phyloP scores from a whole-genome alignment of 2,329 filamentous ascomycete species.

The Diaporthe batatas region DNA sequence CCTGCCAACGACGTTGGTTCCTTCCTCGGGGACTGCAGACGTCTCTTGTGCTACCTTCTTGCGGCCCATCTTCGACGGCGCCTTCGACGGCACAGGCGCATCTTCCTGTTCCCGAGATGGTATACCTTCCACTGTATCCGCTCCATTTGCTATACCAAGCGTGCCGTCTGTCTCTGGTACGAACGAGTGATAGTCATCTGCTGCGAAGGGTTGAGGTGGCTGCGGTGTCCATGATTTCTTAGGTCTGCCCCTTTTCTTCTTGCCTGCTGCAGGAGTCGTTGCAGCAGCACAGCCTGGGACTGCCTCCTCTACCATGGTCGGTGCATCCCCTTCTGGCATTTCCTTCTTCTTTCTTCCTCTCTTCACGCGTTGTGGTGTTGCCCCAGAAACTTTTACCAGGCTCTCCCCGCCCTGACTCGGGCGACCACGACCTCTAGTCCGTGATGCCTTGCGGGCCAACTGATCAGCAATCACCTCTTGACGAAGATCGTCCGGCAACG shows the following conservation, averaged over 20 bases:
- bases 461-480: constrained; percentile 39
- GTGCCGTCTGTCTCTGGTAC: constrained; percentile 11
- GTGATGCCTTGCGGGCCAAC: constrained; percentile 25
- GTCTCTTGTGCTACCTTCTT: constrained; percentile 33
- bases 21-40: constrained; percentile 7
- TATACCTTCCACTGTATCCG: neutral
- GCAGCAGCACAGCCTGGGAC: constrained; percentile 36
- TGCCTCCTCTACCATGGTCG: neutral
- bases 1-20: neutral
- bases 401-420: constrained; percentile 1
- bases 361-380: constrained; percentile 46
- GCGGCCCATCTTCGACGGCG: constrained; percentile 35
- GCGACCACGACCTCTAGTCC: constrained; percentile 41
- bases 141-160: neutral
- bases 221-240: constrained; percentile 52
- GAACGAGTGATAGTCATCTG: constrained; percentile 7
- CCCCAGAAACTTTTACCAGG: constrained; percentile 12
- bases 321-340: constrained; percentile 17
- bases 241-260: constrained; percentile 59
- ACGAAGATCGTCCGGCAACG: constrained; percentile 37
- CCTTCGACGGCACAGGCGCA: neutral
- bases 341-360: constrained; percentile 49
- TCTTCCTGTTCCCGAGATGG: neutral
- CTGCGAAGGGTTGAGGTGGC: constrained; percentile 4
- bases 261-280: constrained; percentile 31